Evolutionary conservation across 257 asterid genomes (phyloP).

Genomic region (Hygrophila difformis): DNA sequence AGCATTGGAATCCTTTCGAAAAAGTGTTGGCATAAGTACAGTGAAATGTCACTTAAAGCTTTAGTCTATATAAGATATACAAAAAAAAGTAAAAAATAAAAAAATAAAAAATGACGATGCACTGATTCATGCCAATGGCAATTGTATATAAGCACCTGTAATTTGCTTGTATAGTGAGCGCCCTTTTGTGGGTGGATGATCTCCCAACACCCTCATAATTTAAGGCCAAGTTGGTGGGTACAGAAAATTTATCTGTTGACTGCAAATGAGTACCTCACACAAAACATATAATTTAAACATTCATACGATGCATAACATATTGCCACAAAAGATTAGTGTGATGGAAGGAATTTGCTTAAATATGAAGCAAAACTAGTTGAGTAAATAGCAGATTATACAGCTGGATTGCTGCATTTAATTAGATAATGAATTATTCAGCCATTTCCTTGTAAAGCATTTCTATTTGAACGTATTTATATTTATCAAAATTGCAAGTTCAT

Average conservation of each 20-base stretch:
- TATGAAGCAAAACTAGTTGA: no score
- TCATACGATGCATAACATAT: not conserved
- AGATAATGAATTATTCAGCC: no score
- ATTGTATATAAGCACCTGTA: conserved; percentile 41
- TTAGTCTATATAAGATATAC: conserved; percentile 1
- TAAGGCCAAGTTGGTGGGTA: conserved; percentile 43
- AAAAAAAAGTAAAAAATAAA: not conserved
- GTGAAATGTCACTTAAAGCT: not conserved
- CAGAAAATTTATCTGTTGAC: conserved; percentile 34
- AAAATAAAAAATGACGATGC: not conserved
- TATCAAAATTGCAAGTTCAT: no score
- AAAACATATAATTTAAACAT: conserved; percentile 2
- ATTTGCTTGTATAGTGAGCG: conserved; percentile 49
- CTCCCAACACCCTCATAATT: conserved; percentile 32
- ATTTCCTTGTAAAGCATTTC: no score
- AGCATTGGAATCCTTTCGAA: not conserved
- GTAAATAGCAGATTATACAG: no score
- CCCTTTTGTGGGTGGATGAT: conserved; percentile 32
- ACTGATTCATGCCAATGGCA: conserved; percentile 6
- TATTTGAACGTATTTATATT: no score
- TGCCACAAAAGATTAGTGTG: not conserved
- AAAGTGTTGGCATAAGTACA: conserved; percentile 3
- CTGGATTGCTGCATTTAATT: no score
- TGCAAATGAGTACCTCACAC: conserved; percentile 45
- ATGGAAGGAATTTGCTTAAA: not conserved